A percentile compares a stretch with the other conserved stretches of the same genome.
Conservation (phyloP, 2,329 filamentous ascomycete genomes). For the Aspergillus cejpii region DNA sequence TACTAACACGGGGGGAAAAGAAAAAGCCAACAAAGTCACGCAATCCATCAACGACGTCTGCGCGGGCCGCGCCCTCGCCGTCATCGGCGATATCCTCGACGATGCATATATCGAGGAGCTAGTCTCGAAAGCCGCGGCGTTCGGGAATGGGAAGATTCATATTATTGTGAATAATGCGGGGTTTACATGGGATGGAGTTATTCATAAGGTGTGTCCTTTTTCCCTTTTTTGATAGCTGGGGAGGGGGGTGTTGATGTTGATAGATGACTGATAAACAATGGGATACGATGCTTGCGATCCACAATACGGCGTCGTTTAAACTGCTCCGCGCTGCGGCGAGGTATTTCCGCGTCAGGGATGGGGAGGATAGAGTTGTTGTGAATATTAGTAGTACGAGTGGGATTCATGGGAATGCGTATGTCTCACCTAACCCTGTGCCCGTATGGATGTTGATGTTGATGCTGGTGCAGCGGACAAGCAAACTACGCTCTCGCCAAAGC, state of each 20-base stretch:
- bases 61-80: slow-evolving; percentile 59
- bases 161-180: slow-evolving; percentile 89
- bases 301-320: slow-evolving; percentile 79
- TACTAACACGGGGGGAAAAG: slow-evolving; percentile 36
- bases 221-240: neutral
- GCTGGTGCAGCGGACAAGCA: slow-evolving; percentile 56
- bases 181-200: slow-evolving; percentile 88
- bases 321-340: slow-evolving; percentile 72
- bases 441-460: neutral
- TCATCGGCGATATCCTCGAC: slow-evolving; percentile 70
- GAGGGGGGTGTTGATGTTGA: slow-evolving; percentile 3
- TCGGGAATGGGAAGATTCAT: slow-evolving; percentile 81
- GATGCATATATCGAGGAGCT: slow-evolving; percentile 62
- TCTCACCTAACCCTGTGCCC: too few species aligned
- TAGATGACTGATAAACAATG: slow-evolving; percentile 82
- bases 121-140: slow-evolving; percentile 68
- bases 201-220: slow-evolving; percentile 60
- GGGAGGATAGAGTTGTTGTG: slow-evolving; percentile 69
- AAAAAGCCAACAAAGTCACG: slow-evolving; percentile 62
- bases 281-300: slow-evolving; percentile 78
- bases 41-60: slow-evolving; percentile 61
- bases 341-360: slow-evolving; percentile 81
- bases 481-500: slow-evolving; percentile 86
- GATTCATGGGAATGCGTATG: slow-evolving; percentile 68
- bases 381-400: slow-evolving; percentile 80